These are phyloP conservation scores for Stagonosporopsis rhizophila DNA, from an alignment of 2,329 filamentous ascomycete species.

Conservation along the genomic window DNA sequence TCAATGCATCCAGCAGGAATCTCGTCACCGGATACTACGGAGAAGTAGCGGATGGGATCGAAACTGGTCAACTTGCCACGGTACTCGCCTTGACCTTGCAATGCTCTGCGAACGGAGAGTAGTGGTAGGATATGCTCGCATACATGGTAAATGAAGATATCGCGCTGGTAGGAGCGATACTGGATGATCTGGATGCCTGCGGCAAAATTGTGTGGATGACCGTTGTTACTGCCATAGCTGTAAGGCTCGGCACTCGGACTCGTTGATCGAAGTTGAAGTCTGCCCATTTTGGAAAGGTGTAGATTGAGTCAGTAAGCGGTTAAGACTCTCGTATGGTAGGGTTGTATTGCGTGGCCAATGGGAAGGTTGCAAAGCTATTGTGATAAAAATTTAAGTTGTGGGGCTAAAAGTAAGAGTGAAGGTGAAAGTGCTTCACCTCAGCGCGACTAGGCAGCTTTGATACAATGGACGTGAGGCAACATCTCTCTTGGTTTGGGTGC, in stretches of 20 bases:
- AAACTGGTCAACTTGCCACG: constrained; percentile 15
- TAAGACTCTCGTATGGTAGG: background rate
- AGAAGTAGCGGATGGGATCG: constrained; percentile 17
- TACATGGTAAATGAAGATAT: constrained; percentile 34
- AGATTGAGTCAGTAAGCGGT: background rate
- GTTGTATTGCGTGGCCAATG: background rate
- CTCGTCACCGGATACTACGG: constrained; percentile 25
- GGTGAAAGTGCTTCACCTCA: constrained; percentile 8
- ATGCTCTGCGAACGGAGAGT: background rate
- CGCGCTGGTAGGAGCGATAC: constrained; percentile 25
- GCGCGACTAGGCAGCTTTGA: background rate
- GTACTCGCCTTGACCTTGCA: constrained; percentile 20
- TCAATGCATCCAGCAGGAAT: constrained; percentile 24
- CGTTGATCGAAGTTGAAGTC: background rate
- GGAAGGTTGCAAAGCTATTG: background rate
- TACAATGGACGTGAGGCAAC: background rate
- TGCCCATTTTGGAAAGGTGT: background rate
- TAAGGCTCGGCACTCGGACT: background rate
- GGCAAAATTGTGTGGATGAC: background rate
- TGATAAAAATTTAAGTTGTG: background rate
- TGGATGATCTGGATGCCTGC: constrained; percentile 8
- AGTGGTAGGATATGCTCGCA: constrained; percentile 16
- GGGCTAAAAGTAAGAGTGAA: background rate
- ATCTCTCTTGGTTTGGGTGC: background rate
- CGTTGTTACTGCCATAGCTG: background rate